phyloP scores from a whole-genome alignment of 2,329 filamentous ascomycete species.

The Paraphoma sp. region DNA sequence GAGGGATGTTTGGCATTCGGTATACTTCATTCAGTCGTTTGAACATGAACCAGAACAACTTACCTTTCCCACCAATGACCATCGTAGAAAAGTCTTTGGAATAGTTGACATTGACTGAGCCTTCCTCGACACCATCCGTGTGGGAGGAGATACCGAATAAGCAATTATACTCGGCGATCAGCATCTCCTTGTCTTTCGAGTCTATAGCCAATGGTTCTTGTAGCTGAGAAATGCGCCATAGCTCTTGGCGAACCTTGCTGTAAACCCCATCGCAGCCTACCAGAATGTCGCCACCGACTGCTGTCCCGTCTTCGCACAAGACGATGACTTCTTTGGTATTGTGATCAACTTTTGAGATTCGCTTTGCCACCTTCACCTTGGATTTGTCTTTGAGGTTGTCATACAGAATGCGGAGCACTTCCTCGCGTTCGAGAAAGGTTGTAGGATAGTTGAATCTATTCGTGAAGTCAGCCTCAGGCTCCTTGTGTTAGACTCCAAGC shows the following conservation, averaged over 20 bases:
- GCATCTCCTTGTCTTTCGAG: conserved; percentile 4
- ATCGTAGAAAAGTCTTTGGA: conserved; percentile 6
- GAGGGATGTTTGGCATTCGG: conserved; percentile 29
- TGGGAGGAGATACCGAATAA: conserved; percentile 17
- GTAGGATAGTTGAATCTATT: conserved; percentile 10
- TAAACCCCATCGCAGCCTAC: conserved; percentile 22
- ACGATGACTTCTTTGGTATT: conserved; percentile 12
- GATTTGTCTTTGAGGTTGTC: conserved; percentile 21
- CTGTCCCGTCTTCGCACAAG: conserved; percentile 11
- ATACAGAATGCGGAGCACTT: conserved; percentile 12
- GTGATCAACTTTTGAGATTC: conserved; percentile 12
- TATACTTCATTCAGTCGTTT: conserved; percentile 25
- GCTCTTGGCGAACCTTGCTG: conserved; percentile 14
- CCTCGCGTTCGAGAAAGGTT: conserved; percentile 18
- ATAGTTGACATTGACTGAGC: conserved; percentile 11
- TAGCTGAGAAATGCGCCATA: conserved; percentile 14
- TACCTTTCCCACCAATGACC: conserved; percentile 19
- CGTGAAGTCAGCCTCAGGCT: not conserved
- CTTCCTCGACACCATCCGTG: conserved; percentile 3
- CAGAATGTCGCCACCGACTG: conserved; percentile 11
- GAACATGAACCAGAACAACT: conserved; percentile 41
- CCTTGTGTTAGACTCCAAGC: too few species aligned
- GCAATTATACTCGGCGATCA: conserved; percentile 19
- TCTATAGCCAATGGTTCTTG: conserved; percentile 6
- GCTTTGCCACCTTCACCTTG: conserved; percentile 9